Percentiles rank a stretch among this genome's conserved stretches.
phyloP scores from a whole-genome alignment of 768 basidiomycete genomes.

The Coprinellus aureogranulatus region DNA sequence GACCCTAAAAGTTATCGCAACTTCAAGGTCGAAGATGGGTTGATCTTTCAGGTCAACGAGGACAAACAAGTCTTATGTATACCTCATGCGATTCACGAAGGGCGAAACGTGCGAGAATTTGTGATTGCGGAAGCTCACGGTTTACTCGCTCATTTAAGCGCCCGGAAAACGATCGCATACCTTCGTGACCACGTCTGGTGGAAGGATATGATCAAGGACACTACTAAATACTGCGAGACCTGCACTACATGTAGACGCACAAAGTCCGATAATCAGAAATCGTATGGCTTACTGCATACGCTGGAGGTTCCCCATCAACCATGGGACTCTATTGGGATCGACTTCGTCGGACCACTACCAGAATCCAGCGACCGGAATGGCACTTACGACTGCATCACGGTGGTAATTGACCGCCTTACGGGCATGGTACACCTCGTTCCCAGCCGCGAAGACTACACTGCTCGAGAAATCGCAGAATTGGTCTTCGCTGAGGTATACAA shows the following conservation, averaged over 20 bases:
- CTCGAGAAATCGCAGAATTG: slow-evolving; percentile 8
- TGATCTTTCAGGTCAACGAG: slow-evolving; percentile 11
- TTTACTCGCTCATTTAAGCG: slow-evolving; percentile 33
- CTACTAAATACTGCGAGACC: slow-evolving; percentile 24
- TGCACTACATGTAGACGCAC: slow-evolving; percentile 11
- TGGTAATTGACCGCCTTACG: slow-evolving; percentile 23
- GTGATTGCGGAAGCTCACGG: slow-evolving; percentile 35
- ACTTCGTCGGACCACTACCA: slow-evolving; percentile 10
- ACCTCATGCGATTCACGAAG: slow-evolving; percentile 18
- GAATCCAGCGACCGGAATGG: slow-evolving; percentile 19
- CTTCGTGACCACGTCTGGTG: slow-evolving; percentile 36
- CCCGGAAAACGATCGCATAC: slow-evolving; percentile 27
- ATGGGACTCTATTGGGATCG: slow-evolving; percentile 14
- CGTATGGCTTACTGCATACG: slow-evolving; percentile 18
- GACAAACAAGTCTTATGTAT: slow-evolving; percentile 16
- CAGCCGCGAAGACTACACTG: slow-evolving; percentile 10
- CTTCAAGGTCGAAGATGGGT: slow-evolving; percentile 12
- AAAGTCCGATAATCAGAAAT: slow-evolving; percentile 17
- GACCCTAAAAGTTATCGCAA: slow-evolving; percentile 13
- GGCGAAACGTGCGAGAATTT: slow-evolving; percentile 19
- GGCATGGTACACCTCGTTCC: slow-evolving; percentile 18
- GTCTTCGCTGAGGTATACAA: slow-evolving; percentile 11
- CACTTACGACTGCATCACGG: slow-evolving; percentile 21
- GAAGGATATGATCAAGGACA: slow-evolving; percentile 28
- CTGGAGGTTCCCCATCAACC: slow-evolving; percentile 15